Base-by-base conservation (phyloP, 129 eudicot species). In the Flaveria robusta region DNA sequence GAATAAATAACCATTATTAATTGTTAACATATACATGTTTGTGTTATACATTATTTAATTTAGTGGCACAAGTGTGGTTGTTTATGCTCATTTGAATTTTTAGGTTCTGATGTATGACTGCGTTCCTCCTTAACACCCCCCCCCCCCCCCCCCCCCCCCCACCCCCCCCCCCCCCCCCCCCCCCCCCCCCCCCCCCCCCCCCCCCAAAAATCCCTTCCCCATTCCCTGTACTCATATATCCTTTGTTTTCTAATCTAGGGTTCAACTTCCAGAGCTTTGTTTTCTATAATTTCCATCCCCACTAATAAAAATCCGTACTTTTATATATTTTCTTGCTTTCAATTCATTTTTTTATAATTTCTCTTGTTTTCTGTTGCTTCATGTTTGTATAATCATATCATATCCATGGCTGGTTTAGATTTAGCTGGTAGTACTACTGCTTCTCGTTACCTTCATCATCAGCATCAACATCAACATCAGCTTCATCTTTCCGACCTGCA, bases 341-440 rank as follows among this genome's bases (percentile, higher is more conserved):
- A 64, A 29, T 82, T 52, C 62, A 64, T 45, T 82, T 52, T 82
- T 82, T 82, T 71, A 82, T 82, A 77, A 65, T 82, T 82, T 82
- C 37, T 55, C 86, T 77, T 82, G 86, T 82, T 82, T 82, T 82
- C 86, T 82, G 86, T 82, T 82, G 86, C 78, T 82, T 82, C 71
- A 77, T 82, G 82, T 82, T 82, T 74, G 78, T 79, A 77, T 70
- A 70, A 70, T 70, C 24, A 70, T 70, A 19, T 55, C 26, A 66
- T 76, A 66, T 76, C 70, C 77, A 82, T 82, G 86, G 86, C 82
- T 82, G 86, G 86, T 64, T 77, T 82, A 77, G 82, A 82, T 77
- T 82, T 82, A 71, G 78, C 82, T 34, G 39, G 39, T 34, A 34
- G 39, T 34, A 34, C 39, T 66, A 77, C 86, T 68, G 74, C 82